These are phyloP conservation scores for Filobasidium wieringae DNA, from an alignment of 768 basidiomycete species.

Conservation along the genomic window DNA sequence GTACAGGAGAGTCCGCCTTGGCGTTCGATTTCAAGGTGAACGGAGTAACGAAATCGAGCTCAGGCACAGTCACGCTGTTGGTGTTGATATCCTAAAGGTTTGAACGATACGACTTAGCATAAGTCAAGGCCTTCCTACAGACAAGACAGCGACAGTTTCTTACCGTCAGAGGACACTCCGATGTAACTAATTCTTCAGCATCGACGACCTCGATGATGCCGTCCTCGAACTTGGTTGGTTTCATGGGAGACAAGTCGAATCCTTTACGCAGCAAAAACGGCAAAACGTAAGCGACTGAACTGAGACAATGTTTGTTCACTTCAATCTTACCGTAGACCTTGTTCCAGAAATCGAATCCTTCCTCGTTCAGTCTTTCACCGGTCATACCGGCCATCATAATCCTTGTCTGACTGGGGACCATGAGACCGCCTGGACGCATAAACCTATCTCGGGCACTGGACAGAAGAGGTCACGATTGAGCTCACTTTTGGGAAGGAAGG, in stretches of 20 bases:
- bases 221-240: conserved; percentile 59
- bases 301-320: neutral
- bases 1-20: conserved; percentile 32
- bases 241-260: conserved; percentile 79
- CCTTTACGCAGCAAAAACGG: conserved; percentile 43
- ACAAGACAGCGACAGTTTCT: conserved; percentile 10
- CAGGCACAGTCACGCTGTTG: conserved; percentile 50
- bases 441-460: conserved; percentile 67
- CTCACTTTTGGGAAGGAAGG: neutral
- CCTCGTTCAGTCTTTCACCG: conserved; percentile 59
- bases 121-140: neutral
- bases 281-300: neutral
- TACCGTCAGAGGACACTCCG: conserved; percentile 83
- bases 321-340: conserved; percentile 75
- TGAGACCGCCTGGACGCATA: conserved; percentile 59
- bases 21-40: conserved; percentile 51
- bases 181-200: conserved; percentile 74
- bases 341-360: conserved; percentile 78
- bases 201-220: conserved; percentile 83
- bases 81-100: conserved; percentile 67
- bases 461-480: neutral
- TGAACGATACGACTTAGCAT: neutral
- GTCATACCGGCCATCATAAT: conserved; percentile 78
- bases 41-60: conserved; percentile 65
- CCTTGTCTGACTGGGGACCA: conserved; percentile 81